These are phyloP conservation scores for Acmispon strigosus DNA, from an alignment of 306 rosid genomes.

Conservation along the genomic window DNA sequence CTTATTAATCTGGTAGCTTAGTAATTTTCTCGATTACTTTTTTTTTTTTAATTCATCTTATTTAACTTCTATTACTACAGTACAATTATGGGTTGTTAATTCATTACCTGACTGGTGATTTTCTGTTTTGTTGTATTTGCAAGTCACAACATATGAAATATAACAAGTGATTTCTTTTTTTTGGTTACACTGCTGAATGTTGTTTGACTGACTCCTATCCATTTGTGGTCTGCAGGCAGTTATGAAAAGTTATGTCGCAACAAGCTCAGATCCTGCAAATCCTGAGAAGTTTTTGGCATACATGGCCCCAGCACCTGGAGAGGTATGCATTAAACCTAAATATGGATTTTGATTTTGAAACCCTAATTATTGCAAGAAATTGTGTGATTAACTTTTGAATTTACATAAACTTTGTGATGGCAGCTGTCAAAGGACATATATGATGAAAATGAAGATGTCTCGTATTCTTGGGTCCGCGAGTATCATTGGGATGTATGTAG, in stretches of 20 bases:
- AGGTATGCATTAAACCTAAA: slow-evolving; percentile 42
- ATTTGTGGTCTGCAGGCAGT: slow-evolving; percentile 58
- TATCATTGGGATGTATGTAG: slow-evolving; percentile 85
- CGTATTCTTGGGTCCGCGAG: slow-evolving; percentile 87
- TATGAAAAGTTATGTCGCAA: slow-evolving; percentile 76
- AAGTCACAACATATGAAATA: not conserved
- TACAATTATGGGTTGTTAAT: not conserved
- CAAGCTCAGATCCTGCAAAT: slow-evolving; percentile 63
- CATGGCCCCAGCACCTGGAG: slow-evolving; percentile 88
- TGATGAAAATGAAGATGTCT: slow-evolving; percentile 81
- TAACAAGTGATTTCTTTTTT: not conserved
- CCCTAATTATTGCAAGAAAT: not conserved
- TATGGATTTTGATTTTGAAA: slow-evolving; percentile 7
- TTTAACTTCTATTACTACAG: not conserved
- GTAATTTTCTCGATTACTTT: not conserved
- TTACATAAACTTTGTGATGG: slow-evolving; percentile 27
- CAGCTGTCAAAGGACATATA: slow-evolving; percentile 87
- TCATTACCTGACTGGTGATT: not conserved
- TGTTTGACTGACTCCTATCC: slow-evolving; percentile 3
- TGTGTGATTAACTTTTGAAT: slow-evolving; percentile 10
- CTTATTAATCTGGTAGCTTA: not conserved
- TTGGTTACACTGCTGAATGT: not conserved
- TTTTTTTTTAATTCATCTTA: not conserved
- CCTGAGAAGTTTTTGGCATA: slow-evolving; percentile 93
- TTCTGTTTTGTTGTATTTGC: slow-evolving; percentile 9